phyloP scores from a whole-genome alignment of 495 filamentous ascomycete genomes.

The Xylaria flabelliformis region DNA sequence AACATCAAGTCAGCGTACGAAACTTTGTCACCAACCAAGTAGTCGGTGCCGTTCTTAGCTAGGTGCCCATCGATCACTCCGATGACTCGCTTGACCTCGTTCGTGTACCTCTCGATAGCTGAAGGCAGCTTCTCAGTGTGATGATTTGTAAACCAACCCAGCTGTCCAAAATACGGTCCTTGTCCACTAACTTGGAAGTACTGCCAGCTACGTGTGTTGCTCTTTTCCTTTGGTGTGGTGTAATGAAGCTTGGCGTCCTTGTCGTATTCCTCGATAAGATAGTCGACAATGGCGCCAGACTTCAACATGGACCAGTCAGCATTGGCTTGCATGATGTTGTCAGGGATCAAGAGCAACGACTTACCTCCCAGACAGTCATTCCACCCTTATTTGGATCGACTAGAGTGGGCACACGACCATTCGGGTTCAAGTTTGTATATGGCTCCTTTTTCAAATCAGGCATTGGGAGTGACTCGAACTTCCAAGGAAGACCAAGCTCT shows the following conservation, averaged over 20 bases:
- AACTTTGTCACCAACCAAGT: constrained; percentile 48
- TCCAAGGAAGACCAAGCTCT: constrained; percentile 66
- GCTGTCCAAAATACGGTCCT: constrained; percentile 63
- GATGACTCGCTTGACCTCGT: constrained; percentile 54
- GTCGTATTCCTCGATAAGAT: constrained; percentile 78
- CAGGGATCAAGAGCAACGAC: constrained; percentile 41
- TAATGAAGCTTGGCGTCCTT: constrained; percentile 63
- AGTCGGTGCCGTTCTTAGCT: constrained; percentile 32
- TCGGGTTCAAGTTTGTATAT: constrained; percentile 69
- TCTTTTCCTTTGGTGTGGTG: constrained; percentile 54
- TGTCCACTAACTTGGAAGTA: constrained; percentile 67
- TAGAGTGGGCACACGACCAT: constrained; percentile 59
- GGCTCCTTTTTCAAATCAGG: constrained; percentile 61
- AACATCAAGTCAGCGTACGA: constrained; percentile 45
- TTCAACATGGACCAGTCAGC: constrained; percentile 58
- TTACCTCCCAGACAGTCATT: constrained; percentile 55
- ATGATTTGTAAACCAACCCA: constrained; percentile 49
- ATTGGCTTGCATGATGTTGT: background rate
- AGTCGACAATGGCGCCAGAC: constrained; percentile 74
- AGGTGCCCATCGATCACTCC: constrained; percentile 54
- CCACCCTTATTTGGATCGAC: constrained; percentile 2
- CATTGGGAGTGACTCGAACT: constrained; percentile 49
- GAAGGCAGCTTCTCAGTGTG: constrained; percentile 55
- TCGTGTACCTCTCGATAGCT: constrained; percentile 56
- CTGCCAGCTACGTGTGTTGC: constrained; percentile 64